Evolutionary conservation across 2,329 filamentous ascomycete species (phyloP), one percentile per base, ranked within the genome.

Genomic region (Ophiostoma ulmi): DNA sequence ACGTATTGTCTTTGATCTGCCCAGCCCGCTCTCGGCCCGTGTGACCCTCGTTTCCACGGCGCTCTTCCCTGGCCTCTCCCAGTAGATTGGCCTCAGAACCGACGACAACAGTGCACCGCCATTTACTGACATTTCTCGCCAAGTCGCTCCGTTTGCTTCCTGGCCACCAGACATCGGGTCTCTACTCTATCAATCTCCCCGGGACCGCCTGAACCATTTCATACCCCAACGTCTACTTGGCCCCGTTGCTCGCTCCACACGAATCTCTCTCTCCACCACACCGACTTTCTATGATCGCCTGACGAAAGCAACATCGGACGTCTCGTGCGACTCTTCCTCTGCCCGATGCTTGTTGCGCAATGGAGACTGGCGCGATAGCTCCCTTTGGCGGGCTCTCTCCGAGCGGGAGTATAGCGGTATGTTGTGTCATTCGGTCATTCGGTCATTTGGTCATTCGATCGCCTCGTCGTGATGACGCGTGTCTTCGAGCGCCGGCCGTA

Each of bases 371-470:
- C 80, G 82, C 79, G 80, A 93, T 93, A 90, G 88, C 88, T 80
- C 85, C 87, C 78, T 84, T 92, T 79, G 88, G 90, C 83, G 89
- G 89, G 80, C 84, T 93, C 81, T 93, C 91, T 81, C 89, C 91
- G 75, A 88, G 87, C 79, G 91, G 90, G 83, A 92, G 88, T 80
- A 89, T 93, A 80, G 89, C 89, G 80, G 90, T 92, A 84, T 75
- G 89, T 67, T 6, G 13, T 35, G 38, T 10, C 6, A 26, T 38
- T n/a, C 41, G 11, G 41, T 44, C 14, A 14, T 44, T 44, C 44
- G 17, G 14, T 6, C 6, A 22, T 36, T n/a, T 14, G 11, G 41
- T 44, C 14, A 17, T 44, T 44, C 44, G 17, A 6, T 48, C 17
- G 7, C 17, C 5, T 55, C 5, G n/a, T 26, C 22, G 52, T 26